Evolutionary conservation across 2,329 filamentous ascomycete genomes (phyloP).

Genomic region (Sarocladium kiliense): DNA sequence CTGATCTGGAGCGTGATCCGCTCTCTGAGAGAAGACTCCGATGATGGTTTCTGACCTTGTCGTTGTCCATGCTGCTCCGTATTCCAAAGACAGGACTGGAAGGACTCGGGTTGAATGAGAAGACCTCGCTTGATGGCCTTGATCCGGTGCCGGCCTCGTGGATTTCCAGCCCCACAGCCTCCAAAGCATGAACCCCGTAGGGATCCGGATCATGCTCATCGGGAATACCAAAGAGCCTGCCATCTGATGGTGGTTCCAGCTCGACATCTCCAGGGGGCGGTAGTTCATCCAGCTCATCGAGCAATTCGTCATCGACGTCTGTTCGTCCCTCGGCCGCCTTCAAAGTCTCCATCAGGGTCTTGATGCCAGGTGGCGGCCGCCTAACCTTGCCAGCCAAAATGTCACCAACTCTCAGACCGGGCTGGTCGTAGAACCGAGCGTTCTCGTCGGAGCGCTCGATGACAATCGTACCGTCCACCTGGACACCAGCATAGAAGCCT

Average conservation of each 20-base stretch:
- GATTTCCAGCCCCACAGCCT: conserved; percentile 30
- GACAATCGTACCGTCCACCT: conserved; percentile 79
- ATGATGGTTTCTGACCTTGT: background rate
- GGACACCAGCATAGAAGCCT: conserved; percentile 80
- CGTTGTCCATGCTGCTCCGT: conserved; percentile 10
- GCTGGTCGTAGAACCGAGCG: conserved; percentile 67
- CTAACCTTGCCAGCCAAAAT: conserved; percentile 41
- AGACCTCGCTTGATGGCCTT: conserved; percentile 27
- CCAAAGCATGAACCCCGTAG: conserved; percentile 29
- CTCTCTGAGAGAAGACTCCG: background rate
- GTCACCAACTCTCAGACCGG: conserved; percentile 30
- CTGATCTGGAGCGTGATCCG: background rate
- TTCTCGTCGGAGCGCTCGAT: conserved; percentile 82
- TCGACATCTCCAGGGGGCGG: conserved; percentile 30
- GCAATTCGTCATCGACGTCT: conserved; percentile 25
- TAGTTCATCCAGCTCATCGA: conserved; percentile 28
- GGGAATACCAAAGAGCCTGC: conserved; percentile 30
- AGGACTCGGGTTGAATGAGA: conserved; percentile 31
- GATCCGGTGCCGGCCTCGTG: conserved; percentile 29
- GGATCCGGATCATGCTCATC: conserved; percentile 32
- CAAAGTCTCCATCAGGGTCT: conserved; percentile 27
- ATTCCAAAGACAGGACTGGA: conserved; percentile 23
- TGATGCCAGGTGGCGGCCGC: conserved; percentile 19
- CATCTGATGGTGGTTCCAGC: conserved; percentile 21
- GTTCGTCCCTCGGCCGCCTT: conserved; percentile 27